Evolutionary conservation across 257 asterid species (phyloP), one percentile per base, ranked within the genome.

Genomic region (Scutellaria baicalensis): DNA sequence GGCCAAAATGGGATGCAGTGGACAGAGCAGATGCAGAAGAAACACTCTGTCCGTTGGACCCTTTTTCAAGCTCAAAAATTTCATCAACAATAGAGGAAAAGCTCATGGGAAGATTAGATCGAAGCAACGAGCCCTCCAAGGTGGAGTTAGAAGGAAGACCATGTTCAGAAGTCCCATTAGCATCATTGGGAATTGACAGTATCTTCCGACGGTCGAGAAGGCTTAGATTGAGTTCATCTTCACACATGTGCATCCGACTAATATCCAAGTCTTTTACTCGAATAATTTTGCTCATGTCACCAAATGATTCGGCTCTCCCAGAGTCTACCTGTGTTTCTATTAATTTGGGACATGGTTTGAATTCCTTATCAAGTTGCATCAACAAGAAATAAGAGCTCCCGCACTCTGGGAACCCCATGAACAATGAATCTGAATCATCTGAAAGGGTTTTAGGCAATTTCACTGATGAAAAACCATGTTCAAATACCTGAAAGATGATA

Each of bases 371-470:
- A 50, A 94, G 95, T 78, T 91, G 97, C 96, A 94, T 85, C 76
- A 89, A 80, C 86, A 94, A 81, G 80, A 79, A 85, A 80, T 91
- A 94, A 61, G 91, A 85, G 77, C 90, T 80, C 70, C 99, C 97
- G 79, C 95, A 86, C 72, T 94, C 96, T 7, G 99, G 98, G 80
- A 94, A 91, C 66, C 98, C 95, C 95, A 91, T 86, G 66, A 94
- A 82, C 85, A 94, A 75, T 75, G 86, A 82, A 69, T 81, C 85
- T 47, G 93, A 78, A 78, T 88, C 92, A 78, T 82, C 86, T 66
- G 86, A 77, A 73, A 91, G 82, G 74, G 66, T 84, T 81, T 86
- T 94, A 16, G 96, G 96, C 75, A 94, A 80, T 85, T 88, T 88
- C 71, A 79, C 85, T 39, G 92, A 73, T 10, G 83, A 81, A 71